Evolutionary conservation across 2,329 filamentous ascomycete genomes (phyloP), one percentile per base, ranked within the genome.

Genomic region (Hawksworthiomyces lignivorus): DNA sequence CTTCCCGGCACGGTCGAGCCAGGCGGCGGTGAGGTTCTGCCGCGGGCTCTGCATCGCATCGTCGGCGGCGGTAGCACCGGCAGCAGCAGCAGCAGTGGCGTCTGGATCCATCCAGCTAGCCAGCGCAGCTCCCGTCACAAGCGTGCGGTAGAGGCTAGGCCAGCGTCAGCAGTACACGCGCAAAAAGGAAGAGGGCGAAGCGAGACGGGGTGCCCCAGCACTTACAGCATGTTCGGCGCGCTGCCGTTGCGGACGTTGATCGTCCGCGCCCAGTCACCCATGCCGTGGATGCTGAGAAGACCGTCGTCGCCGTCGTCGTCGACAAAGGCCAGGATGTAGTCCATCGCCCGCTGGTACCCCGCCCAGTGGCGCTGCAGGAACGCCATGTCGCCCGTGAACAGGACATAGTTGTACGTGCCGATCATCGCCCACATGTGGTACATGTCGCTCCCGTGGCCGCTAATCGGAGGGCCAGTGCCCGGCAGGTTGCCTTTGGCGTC

Each of bases 401-500:
- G 60, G 22, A 74, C 60, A 47, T 77, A 77, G 49, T 75, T 72
- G 53, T 72, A 71, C 3, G 70, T 71, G 9, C 72, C 70, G 40
- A 77, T 69, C 59, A 77, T 68, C 5, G 68, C 66, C 56, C 56
- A 58, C 52, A 59, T 56, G 48, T 61, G 57, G 41, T 60, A 60
- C 1, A 57, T 56, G 41, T 59, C 56, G 47, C 55, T 58, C 4
- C 53, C 44, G 4, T 49, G 52, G 37, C 71, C 51, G 3, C 57
- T 47, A 18, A 59, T 69, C 0, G 70, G 69, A 7, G 58, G 57
- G 0, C 70, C 69, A 1, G 69, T 70, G 44, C 73, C 73, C 0
- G 72, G 72, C n/a, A 74, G 58, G 11, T 58, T 58, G 5, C 70
- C 70, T 34, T 65, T 61, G 1, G 54, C 32, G 42, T 61, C 45